These are phyloP conservation scores for Euphorbia lathyris DNA, from an alignment of 345 rosid genomes.

Conservation along the genomic window DNA sequence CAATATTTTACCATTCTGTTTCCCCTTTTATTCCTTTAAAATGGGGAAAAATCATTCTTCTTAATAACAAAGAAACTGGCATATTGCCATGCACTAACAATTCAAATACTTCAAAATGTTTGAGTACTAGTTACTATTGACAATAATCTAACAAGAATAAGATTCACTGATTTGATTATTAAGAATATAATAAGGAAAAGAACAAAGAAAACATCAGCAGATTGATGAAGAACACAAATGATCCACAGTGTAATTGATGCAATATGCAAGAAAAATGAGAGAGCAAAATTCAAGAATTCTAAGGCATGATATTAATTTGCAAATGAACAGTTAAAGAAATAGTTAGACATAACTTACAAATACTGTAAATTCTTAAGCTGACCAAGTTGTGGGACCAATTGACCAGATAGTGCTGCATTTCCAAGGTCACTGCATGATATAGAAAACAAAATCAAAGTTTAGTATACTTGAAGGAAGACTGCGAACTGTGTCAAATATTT, in stretches of 20 bases:
- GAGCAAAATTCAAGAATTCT: neutral
- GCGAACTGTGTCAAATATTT: neutral
- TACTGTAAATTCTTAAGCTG: slow-evolving; percentile 41
- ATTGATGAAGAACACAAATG: neutral
- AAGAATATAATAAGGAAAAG: neutral
- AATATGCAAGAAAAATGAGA: neutral
- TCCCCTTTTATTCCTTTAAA: neutral
- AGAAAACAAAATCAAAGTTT: neutral
- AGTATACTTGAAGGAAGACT: neutral
- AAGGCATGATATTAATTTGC: neutral
- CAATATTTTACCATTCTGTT: neutral
- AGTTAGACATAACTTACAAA: slow-evolving; percentile 28
- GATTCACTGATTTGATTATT: neutral
- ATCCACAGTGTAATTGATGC: neutral
- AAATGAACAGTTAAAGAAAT: neutral
- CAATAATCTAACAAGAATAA: neutral
- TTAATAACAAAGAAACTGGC: neutral
- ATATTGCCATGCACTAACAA: neutral
- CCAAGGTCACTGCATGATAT: slow-evolving; percentile 38
- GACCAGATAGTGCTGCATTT: slow-evolving; percentile 42
- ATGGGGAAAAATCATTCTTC: neutral
- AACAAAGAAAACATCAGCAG: neutral
- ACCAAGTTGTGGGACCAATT: slow-evolving; percentile 37
- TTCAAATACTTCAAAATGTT: neutral
- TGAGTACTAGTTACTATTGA: neutral